Percentiles rank a stretch among this genome's conserved stretches.
Evolutionary conservation across 169 alveolate species (phyloP).

Genomic region (Haemoproteus tartakovskyi): DNA sequence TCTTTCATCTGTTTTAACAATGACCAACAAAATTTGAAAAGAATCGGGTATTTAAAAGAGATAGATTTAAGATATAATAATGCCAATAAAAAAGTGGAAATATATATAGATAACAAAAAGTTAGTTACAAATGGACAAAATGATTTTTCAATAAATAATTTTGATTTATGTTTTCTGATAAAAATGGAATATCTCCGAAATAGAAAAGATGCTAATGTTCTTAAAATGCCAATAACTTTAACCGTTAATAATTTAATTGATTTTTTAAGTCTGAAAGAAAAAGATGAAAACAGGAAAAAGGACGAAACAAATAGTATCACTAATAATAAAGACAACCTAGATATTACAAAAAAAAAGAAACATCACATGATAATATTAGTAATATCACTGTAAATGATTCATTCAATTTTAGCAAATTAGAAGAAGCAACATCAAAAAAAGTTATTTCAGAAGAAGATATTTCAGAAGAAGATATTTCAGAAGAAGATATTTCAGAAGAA

Average conservation of each 20-base stretch:
- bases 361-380: too few relatives aligned
- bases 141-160: slow-evolving; percentile 13
- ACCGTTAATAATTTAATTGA: slow-evolving; percentile 28
- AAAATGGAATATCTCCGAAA: slow-evolving; percentile 27
- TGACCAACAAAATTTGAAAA: slow-evolving; percentile 19
- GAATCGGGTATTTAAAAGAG: slow-evolving; percentile 14
- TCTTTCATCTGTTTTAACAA: slow-evolving; percentile 17
- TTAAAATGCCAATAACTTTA: slow-evolving; percentile 42
- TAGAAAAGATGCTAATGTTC: slow-evolving; percentile 22
- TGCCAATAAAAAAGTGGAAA: slow-evolving; percentile 22
- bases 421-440: too few relatives aligned
- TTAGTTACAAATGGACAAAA: slow-evolving; percentile 34
- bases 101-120: slow-evolving; percentile 19
- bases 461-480: too few relatives aligned
- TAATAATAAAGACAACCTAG: too few relatives aligned
- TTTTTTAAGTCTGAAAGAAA: slow-evolving; percentile 7
- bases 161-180: slow-evolving; percentile 28
- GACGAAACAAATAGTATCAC: too few relatives aligned
- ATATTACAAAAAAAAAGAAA: too few relatives aligned
- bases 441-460: too few relatives aligned
- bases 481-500: too few relatives aligned
- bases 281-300: too few relatives aligned
- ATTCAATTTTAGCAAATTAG: too few relatives aligned
- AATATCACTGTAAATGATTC: too few relatives aligned
- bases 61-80: slow-evolving; percentile 19